Base-by-base conservation (phyloP, 768 basidiomycete species). In the Collybiopsis luxurians region DNA sequence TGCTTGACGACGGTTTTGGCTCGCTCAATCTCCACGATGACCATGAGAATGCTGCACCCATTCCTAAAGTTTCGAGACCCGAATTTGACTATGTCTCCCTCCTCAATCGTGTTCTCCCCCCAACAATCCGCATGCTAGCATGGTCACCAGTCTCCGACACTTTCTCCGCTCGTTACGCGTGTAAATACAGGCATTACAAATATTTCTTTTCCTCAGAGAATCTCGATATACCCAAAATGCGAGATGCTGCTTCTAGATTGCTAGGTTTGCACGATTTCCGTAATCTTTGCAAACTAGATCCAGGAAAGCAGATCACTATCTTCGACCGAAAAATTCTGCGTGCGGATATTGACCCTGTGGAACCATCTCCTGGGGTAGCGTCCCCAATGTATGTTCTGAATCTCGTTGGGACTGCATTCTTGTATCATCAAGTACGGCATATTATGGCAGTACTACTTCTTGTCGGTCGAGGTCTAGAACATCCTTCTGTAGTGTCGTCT, bases 351-450 rank as follows among this genome's bases (percentile, higher is more conserved):
- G 73, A 75, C 11, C 77, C 74, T 2, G 72, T 86, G 15, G 69
- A 69, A 0, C 67, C 57, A 23, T 60, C 64, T 30, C 34, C 48
- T 31, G 6, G 31, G 23, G 28, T 36, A 3, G 15, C 6, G 17
- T 62, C 61, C 39, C 72, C 64, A 30, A 74, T 82, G 66, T 84
- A 85, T 61, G 90, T 94, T 31, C 78, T 97, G 56, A 89, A 98
- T 69, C 84, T 98, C 38, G 73, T 88, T 23, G 95, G 95, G 0
- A 86, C 79, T 1, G 95, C 94, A 1, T 97, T 96, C 67, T 76
- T 98, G 40, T 98, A 95, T 71, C 93, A 98, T 71, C 95, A 97
- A 76, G 95, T 97, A 13, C 83, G 95, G 36, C 93, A 95, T 64
- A 95, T 97, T 72, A 89, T 97, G 82, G 91, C 90, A 2, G 69